These are phyloP conservation scores for Triangularia verruculosa DNA, from an alignment of 2,329 filamentous ascomycete species.

Conservation along the genomic window DNA sequence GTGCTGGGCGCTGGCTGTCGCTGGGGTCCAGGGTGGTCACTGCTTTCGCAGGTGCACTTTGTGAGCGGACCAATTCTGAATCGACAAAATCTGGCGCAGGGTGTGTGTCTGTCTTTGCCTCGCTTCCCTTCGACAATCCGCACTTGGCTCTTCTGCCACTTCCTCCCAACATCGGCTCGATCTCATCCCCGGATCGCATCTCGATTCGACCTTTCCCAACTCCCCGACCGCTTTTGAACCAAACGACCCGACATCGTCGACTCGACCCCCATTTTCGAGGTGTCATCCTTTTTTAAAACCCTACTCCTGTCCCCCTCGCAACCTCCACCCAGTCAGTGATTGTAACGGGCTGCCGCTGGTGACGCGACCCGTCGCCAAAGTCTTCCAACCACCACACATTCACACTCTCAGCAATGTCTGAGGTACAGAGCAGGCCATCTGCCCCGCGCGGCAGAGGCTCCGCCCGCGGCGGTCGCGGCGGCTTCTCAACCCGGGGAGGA, in stretches of 20 bases:
- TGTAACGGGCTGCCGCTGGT: conserved; percentile 23
- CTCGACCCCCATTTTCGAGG: background rate
- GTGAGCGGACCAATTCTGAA: conserved; percentile 27
- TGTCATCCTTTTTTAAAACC: conserved; percentile 7
- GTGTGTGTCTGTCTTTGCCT: conserved; percentile 24
- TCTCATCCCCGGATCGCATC: conserved; percentile 30
- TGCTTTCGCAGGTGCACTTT: conserved; percentile 19
- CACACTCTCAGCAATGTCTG: conserved; percentile 71
- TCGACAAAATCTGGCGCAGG: conserved; percentile 27
- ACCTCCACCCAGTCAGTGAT: conserved; percentile 10
- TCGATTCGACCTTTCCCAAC: conserved; percentile 25
- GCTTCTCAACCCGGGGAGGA: conserved; percentile 66
- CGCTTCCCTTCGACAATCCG: conserved; percentile 22
- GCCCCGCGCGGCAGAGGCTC: conserved; percentile 87
- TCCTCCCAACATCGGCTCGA: conserved; percentile 24
- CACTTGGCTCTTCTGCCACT: conserved; percentile 21
- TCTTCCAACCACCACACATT: conserved; percentile 29
- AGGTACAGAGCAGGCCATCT: conserved; percentile 81
- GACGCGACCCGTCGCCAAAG: conserved; percentile 33
- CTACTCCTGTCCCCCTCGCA: conserved; percentile 7
- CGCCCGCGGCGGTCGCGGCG: conserved; percentile 79
- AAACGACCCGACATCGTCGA: conserved; percentile 13
- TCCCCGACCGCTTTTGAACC: conserved; percentile 14
- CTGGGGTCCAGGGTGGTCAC: conserved; percentile 21
- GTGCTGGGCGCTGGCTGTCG: conserved; percentile 12